Evolutionary conservation across 2,329 filamentous ascomycete species (phyloP).

Genomic region (Arthrobotrys entomopaga): DNA sequence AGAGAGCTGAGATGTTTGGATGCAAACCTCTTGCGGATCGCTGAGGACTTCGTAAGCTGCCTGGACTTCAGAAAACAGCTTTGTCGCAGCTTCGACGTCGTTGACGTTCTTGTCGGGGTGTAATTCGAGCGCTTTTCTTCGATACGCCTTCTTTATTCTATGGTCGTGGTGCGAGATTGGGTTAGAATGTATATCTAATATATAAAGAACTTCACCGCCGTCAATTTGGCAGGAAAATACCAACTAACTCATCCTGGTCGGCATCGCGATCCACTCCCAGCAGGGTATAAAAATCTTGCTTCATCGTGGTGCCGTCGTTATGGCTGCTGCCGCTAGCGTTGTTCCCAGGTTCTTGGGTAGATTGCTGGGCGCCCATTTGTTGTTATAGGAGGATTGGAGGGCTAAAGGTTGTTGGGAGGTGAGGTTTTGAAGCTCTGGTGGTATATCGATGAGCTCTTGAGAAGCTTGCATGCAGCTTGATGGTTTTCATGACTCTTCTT

Average conservation of each 20-base stretch:
- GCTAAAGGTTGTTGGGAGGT: background rate
- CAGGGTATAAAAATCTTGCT: conserved; percentile 47
- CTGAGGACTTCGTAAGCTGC: conserved; percentile 95
- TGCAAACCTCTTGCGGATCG: conserved; percentile 79
- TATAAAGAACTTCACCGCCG: background rate
- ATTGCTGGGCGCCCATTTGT: conserved; percentile 40
- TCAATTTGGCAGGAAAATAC: conserved; percentile 18
- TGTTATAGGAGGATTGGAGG: background rate
- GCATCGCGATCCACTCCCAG: conserved; percentile 40
- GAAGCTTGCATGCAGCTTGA: conserved; percentile 1
- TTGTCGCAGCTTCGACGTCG: conserved; percentile 83
- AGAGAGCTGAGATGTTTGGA: background rate
- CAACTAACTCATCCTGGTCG: conserved; percentile 54
- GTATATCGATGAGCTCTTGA: background rate
- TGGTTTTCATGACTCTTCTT: conserved; percentile 5
- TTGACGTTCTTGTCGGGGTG: conserved; percentile 95
- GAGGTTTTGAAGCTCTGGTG: background rate
- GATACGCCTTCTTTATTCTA: conserved; percentile 93
- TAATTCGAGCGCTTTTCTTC: conserved; percentile 86
- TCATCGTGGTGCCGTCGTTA: conserved; percentile 26
- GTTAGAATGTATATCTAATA: background rate
- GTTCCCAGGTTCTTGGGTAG: conserved; percentile 12
- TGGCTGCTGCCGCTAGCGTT: background rate
- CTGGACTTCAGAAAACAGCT: conserved; percentile 88
- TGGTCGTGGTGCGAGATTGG: background rate